phyloP scores from a whole-genome alignment of 2,329 filamentous ascomycete species.

The Trichoderma guizhouense region DNA sequence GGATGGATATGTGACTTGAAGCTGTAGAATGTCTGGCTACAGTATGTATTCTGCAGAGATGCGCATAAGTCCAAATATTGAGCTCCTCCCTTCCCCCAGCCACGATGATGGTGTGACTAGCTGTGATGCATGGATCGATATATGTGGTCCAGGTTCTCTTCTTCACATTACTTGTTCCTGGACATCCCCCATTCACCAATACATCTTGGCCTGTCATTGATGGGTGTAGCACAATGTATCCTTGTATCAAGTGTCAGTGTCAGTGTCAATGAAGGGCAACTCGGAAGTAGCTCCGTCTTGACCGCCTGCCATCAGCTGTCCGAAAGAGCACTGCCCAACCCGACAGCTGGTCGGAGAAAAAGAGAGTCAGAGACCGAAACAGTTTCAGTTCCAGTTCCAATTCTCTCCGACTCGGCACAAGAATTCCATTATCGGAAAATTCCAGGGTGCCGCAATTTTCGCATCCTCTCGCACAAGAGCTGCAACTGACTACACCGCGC shows the following conservation, averaged over 20 bases:
- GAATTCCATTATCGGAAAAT: background rate
- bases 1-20: background rate
- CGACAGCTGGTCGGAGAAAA: slow-evolving; percentile 11
- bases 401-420: background rate
- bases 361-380: background rate
- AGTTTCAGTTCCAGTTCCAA: background rate
- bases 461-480: background rate
- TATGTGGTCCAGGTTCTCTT: background rate
- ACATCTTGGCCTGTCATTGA: background rate
- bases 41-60: background rate
- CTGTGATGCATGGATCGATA: background rate
- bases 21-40: background rate
- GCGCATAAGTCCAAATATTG: background rate
- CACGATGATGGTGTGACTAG: background rate
- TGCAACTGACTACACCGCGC: background rate
- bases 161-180: background rate
- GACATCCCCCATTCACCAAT: slow-evolving; percentile 11
- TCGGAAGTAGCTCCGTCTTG: slow-evolving; percentile 25
- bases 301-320: slow-evolving; percentile 25
- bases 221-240: slow-evolving; percentile 8
- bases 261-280: slow-evolving; percentile 20
- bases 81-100: background rate
- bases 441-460: background rate
- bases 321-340: slow-evolving; percentile 22
- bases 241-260: background rate